Base-by-base conservation (phyloP, 768 basidiomycete genomes). In the Rossbeevera mucosa region DNA sequence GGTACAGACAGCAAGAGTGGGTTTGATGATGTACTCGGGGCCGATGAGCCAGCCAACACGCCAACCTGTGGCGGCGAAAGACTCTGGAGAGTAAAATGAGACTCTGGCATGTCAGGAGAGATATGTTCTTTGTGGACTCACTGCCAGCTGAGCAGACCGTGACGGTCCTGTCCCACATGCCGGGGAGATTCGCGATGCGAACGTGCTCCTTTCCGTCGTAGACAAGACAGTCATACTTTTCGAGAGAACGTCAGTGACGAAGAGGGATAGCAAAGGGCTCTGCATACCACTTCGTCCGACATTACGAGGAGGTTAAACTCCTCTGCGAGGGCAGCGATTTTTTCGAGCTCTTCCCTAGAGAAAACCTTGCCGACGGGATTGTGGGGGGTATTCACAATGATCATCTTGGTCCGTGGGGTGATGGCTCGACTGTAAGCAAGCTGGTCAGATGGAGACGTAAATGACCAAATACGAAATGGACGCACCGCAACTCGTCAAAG, bases 281-380 rank as follows among this genome's bases (percentile, higher is more conserved):
- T 18, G 43, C 89, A 57, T 64, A 94, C 92, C 69, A 99, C 96
- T 82, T 99, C 96, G 69, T 99, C 96, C 2, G 94, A 74, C 80
- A 97, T 87, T 29, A 97, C 85, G 33, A 99, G 73, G 21, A 98
- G 78, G 66, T 99, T 93, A 70, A 88, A 86, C 71, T 97, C 91
- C 64, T 91, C 83, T 4, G 94, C 94, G 21, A 99, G 71, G 47
- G 77, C 80, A 26, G 94, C 94, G 51, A 99, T 92, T 48, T 79
- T 74, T 57, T 89, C 83, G 2, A 99, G 79, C 68, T 99, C 96
- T 44, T 78, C 64, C 51, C 78, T 79, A 6, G 85, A 88, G 68
- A 96, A 98, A 30, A 97, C 92, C 71, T 99, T 99, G 44, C 96
- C 96, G n/a, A 97, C 81, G 21, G 96, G 96, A 69, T 98, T 98